These are phyloP conservation scores for Dothistroma septosporum DNA, from an alignment of 2,329 filamentous ascomycete species.

Conservation along the genomic window DNA sequence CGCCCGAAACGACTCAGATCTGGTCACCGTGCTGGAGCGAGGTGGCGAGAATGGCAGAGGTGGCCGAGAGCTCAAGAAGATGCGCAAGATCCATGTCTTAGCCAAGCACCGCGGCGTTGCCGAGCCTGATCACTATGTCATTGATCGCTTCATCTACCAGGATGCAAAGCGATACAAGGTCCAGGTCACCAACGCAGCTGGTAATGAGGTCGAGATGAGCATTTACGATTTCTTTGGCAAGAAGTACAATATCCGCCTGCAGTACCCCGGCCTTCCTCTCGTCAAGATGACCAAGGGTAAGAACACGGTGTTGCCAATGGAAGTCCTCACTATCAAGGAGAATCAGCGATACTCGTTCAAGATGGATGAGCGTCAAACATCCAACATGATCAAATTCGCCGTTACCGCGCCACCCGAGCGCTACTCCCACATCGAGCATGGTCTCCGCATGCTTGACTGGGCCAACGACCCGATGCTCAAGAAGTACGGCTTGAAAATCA, in stretches of 20 bases:
- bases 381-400: constrained; percentile 88
- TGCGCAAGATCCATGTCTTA: constrained; percentile 41
- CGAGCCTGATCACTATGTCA: constrained; percentile 43
- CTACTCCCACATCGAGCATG: constrained; percentile 62
- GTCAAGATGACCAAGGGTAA: constrained; percentile 54
- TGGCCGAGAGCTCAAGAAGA: constrained; percentile 38
- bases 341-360: constrained; percentile 59
- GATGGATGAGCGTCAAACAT: constrained; percentile 61
- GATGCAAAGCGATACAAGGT: constrained; percentile 45
- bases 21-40: constrained; percentile 22
- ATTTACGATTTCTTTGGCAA: constrained; percentile 57
- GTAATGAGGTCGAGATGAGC: constrained; percentile 39
- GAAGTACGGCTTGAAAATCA: constrained; percentile 70
- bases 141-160: constrained; percentile 47
- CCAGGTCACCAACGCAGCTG: constrained; percentile 37
- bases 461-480: constrained; percentile 62
- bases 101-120: constrained; percentile 38
- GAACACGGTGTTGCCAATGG: constrained; percentile 53
- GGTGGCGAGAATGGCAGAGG: constrained; percentile 16
- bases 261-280: constrained; percentile 50
- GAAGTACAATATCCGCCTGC: constrained; percentile 48
- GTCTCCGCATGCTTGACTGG: constrained; percentile 66
- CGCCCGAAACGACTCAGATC: constrained; percentile 26
- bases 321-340: constrained; percentile 49
- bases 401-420: constrained; percentile 71